Base-by-base conservation (phyloP, 495 filamentous ascomycete species). In the Penicillium parvum region DNA sequence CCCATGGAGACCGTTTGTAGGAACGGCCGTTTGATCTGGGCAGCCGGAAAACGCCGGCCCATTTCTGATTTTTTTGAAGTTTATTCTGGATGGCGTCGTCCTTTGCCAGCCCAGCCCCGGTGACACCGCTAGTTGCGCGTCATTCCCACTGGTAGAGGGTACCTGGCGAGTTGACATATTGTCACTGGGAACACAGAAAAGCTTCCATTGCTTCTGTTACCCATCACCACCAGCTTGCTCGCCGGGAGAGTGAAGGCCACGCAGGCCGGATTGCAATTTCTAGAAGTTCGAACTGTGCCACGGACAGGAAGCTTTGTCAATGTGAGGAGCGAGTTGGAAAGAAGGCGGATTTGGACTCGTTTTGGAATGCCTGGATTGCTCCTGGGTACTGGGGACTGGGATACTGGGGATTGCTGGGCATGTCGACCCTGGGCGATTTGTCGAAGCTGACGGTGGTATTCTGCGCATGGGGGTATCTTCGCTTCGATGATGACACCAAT, bases 151-250 rank as follows among this genome's bases (percentile, higher is more conserved):
- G 17, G 35, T 34, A 32, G 32, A 3, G 29, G 26, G 46, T 42
- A 37, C 37, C 28, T 41, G 29, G 40, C 19, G 20, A 14, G 11
- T 21, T 15, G 23, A 32, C 11, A 21, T 12, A 29, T 19, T 10
- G 32, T 34, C 18, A 8, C 17, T 10, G 38, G 40, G 7, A 15
- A 16, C n/a, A 41, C 33, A 45, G 43, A 43, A 43, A 55, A 50
- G 33, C 42, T 55, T 55, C 48, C 17, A 44, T 55, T 32, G 19
- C 43, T 58, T 58, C 51, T 47, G 43, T 51, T 48, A 52, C 51
- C 36, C 44, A 51, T 44, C 21, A 1, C 36, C 42, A 39, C 46
- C 11, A n/a, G n/a, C n/a, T n/a, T n/a, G n/a, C n/a, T 19, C 22
- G 21, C 43, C 40, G 30, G 44, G 35, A 30, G 35, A 38, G 16